Evolutionary conservation across 2,329 filamentous ascomycete genomes (phyloP).

Genomic region (Colletotrichum orchidophilum): DNA sequence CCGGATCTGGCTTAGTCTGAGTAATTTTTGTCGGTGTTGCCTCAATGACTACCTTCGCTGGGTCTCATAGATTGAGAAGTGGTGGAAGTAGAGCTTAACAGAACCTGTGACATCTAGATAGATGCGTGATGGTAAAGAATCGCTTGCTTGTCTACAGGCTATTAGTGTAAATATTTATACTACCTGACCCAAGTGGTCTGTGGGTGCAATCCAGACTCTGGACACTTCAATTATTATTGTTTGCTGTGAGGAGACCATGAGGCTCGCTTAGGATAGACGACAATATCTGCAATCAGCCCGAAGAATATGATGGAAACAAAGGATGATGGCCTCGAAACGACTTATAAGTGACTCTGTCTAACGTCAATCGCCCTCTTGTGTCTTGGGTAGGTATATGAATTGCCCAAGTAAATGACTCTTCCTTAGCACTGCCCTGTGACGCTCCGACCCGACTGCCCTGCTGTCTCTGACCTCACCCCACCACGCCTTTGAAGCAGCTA

Average conservation of each 20-base stretch:
- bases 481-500: conserved; percentile 26
- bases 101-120: neutral
- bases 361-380: too few relatives aligned
- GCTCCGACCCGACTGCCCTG: neutral
- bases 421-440: neutral
- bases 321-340: too few relatives aligned
- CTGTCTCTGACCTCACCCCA: conserved; percentile 23
- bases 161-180: neutral
- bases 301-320: too few relatives aligned
- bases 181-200: neutral
- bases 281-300: too few relatives aligned
- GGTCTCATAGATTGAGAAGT: neutral
- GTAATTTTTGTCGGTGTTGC: neutral
- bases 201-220: neutral
- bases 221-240: neutral
- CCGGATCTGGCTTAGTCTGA: neutral
- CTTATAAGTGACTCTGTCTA: too few relatives aligned
- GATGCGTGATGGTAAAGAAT: neutral
- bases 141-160: neutral
- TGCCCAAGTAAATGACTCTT: too few relatives aligned
- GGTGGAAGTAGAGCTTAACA: neutral
- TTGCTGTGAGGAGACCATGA: neutral
- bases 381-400: too few relatives aligned
- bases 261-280: neutral
- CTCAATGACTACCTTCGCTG: neutral